A percentile compares a stretch with the other conserved stretches of the same genome.
Conservation (phyloP, 441 rosid genomes). For the Syzygium malaccense region DNA sequence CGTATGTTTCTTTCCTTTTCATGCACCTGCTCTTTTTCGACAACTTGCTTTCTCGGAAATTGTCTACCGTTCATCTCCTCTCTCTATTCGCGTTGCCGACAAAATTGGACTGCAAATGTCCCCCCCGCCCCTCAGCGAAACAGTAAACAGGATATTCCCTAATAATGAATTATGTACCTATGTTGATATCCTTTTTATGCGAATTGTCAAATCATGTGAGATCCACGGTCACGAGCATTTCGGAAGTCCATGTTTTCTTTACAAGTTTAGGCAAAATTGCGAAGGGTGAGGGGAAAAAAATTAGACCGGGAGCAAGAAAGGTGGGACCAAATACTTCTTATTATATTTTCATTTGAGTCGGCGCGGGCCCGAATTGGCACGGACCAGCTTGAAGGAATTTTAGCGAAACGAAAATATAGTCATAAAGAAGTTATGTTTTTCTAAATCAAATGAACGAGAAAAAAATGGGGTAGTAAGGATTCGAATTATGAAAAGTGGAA, state of each 20-base stretch:
- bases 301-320: rapidly evolving
- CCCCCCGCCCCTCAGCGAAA: neutral
- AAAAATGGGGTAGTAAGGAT: neutral
- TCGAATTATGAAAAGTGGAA: neutral
- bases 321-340: neutral
- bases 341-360: neutral
- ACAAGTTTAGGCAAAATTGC: neutral
- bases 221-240: neutral
- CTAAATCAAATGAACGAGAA: neutral
- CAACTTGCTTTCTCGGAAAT: neutral
- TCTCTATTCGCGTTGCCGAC: neutral
- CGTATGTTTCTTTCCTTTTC: neutral
- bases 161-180: neutral
- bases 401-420: neutral
- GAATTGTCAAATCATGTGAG: neutral
- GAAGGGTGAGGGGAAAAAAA: neutral
- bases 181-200: neutral
- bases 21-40: neutral
- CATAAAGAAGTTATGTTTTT: neutral
- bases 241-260: neutral
- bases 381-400: neutral
- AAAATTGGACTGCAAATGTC: neutral
- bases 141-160: neutral
- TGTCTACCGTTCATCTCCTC: neutral
- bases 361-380: rapidly evolving